These are phyloP conservation scores for Paraconiothyrium sp. DNA, from an alignment of 2,329 filamentous ascomycete genomes.

Conservation along the genomic window DNA sequence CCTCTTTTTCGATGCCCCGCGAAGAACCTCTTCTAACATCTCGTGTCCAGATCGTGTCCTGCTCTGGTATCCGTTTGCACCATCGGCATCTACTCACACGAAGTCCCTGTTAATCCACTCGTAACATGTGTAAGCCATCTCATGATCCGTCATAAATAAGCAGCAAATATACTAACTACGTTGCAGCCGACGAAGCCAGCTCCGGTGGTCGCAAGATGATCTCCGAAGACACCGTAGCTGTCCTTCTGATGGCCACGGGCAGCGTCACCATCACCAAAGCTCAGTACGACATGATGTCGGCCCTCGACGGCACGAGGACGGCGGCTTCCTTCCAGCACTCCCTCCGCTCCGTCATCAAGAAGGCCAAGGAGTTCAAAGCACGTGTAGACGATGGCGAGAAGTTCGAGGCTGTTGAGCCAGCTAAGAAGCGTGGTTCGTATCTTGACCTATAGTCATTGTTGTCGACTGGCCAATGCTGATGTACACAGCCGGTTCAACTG, in stretches of 20 bases:
- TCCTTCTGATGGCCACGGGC: slow-evolving; percentile 36
- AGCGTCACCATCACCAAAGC: slow-evolving; percentile 26
- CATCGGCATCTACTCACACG: background rate
- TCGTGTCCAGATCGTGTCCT: background rate
- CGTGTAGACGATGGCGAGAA: slow-evolving; percentile 35
- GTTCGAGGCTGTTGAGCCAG: slow-evolving; percentile 33
- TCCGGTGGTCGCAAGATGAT: slow-evolving; percentile 9
- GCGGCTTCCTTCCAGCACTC: slow-evolving; percentile 37
- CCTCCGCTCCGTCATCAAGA: slow-evolving; percentile 34
- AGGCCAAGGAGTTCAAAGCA: slow-evolving; percentile 41
- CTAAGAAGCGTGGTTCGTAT: slow-evolving; percentile 37
- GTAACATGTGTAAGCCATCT: slow-evolving; percentile 2
- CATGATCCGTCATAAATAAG: background rate
- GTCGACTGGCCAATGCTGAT: background rate
- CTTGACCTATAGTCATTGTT: background rate
- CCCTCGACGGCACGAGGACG: slow-evolving; percentile 37
- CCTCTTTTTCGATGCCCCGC: background rate
- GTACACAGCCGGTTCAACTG: slow-evolving; percentile 15
- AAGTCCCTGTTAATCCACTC: background rate
- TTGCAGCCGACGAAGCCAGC: background rate
- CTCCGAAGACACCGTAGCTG: slow-evolving; percentile 34
- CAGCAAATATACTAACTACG: background rate
- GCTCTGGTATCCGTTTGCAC: background rate
- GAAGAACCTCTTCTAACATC: background rate
- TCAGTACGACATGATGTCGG: slow-evolving; percentile 41